Base-by-base conservation (phyloP, 371 early-diverging fungal genomes). In the Mucor lusitanicus region DNA sequence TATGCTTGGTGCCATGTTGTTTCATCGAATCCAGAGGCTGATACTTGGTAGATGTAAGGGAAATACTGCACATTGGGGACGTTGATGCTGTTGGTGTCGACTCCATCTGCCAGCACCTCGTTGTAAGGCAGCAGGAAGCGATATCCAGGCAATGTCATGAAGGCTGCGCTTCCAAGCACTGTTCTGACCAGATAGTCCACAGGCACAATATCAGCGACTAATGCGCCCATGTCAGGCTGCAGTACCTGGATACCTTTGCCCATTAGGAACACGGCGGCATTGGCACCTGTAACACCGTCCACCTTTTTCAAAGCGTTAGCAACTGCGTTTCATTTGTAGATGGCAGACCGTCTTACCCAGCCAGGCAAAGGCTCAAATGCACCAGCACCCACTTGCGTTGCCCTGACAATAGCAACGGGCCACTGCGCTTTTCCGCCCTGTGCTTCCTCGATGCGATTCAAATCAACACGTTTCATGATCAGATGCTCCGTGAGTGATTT, bases 401-500 rank as follows among this genome's bases (percentile, higher is more conserved):
- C 85, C 40, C 87, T 80, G 13, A 87, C 80, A 66, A 89, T 89
- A 44, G 84, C 81, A 13, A 89, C 72, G 7, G 87, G 86, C 78
- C 82, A 80, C 59, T 83, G 79, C 8, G 67, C 67, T 59, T 81
- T 81, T 13, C 83, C 80, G 28, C 81, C 82, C 33, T 84, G 81
- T 3, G 72, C 77, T 63, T 84, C 81, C 54, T 84, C 85, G 1
- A 85, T 58, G 1, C 80, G 71, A 70, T 86, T 87, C 7, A 75
- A 68, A 69, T 86, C 86, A 53, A 80, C 85, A 15, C 87, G 75
- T 39, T 83, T 83, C 59, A 84, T 68, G 44, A 89, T 81, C 59
- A 87, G 58, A 44, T 87, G 86, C 40, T 89, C 89, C 0, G 87
- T 85, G 40, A 89, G 48, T 9, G 84, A 80, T 61, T 89, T 89